Evolutionary conservation across 768 basidiomycete species (phyloP).

Genomic region (Tylopilus vinaceipallidus): DNA sequence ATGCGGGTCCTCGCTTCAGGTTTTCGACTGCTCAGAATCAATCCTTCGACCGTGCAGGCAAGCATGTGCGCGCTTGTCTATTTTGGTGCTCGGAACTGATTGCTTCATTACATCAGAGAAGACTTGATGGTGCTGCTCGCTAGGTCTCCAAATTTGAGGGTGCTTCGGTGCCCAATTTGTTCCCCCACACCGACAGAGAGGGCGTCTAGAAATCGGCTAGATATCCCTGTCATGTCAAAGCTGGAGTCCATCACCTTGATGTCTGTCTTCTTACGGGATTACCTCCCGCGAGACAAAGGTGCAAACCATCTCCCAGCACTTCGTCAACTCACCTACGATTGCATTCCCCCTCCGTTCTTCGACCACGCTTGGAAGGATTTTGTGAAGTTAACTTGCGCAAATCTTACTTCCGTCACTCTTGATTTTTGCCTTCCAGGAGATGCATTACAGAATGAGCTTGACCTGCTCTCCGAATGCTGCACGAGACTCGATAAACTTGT

Average conservation of each 20-base stretch:
- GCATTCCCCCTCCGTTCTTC: slow-evolving; percentile 30
- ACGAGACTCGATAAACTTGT: slow-evolving; percentile 23
- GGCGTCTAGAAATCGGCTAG: slow-evolving; percentile 15
- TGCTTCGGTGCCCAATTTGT: slow-evolving; percentile 29
- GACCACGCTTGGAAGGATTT: slow-evolving; percentile 30
- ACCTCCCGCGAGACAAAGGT: slow-evolving; percentile 27
- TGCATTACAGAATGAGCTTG: slow-evolving; percentile 24
- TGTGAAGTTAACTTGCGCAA: slow-evolving; percentile 24
- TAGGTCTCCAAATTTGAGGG: slow-evolving; percentile 25
- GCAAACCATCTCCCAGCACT: slow-evolving; percentile 30
- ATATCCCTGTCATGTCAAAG: slow-evolving; percentile 28
- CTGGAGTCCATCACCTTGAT: slow-evolving; percentile 25
- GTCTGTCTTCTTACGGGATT: slow-evolving; percentile 31
- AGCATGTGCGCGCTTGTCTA: slow-evolving; percentile 2
- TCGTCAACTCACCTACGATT: slow-evolving; percentile 31
- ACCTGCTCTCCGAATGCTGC: slow-evolving; percentile 27
- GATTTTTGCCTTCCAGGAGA: slow-evolving; percentile 28
- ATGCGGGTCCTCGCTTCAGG: slow-evolving; percentile 25
- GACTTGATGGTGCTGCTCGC: slow-evolving; percentile 29
- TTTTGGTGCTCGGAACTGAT: neutral
- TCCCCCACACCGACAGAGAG: slow-evolving; percentile 24
- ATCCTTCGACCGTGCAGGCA: slow-evolving; percentile 29
- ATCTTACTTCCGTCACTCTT: slow-evolving; percentile 26
- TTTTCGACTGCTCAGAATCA: slow-evolving; percentile 32
- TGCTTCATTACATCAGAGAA: slow-evolving; percentile 18